Conservation (phyloP, 257 asterid species). For the Gentiana dahurica region DNA sequence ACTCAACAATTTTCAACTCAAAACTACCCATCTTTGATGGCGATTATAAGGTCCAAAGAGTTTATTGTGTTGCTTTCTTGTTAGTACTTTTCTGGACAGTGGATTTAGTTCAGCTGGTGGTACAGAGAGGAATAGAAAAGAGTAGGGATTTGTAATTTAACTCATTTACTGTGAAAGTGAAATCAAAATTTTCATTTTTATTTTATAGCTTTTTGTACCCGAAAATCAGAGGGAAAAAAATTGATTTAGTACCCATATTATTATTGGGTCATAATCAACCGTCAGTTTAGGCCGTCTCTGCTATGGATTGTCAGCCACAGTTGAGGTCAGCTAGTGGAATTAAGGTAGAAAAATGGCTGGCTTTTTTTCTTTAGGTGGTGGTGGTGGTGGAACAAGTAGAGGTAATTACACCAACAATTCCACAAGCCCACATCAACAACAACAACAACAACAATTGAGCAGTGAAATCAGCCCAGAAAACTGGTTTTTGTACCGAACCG, state of each 20-base stretch:
- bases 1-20: too few relatives aligned
- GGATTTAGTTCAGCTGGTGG: too few relatives aligned
- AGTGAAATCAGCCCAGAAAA: conserved; percentile 46
- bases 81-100: too few relatives aligned
- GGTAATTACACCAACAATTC: conserved; percentile 12
- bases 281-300: conserved; percentile 27
- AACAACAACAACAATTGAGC: conserved; percentile 18
- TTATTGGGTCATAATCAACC: conserved; percentile 26
- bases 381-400: conserved; percentile 10
- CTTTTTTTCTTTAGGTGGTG: conserved; percentile 78
- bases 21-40: too few relatives aligned
- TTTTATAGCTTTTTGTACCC: conserved; percentile 5
- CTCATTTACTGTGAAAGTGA: too few relatives aligned
- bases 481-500: conserved; percentile 65
- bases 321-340: conserved; percentile 22
- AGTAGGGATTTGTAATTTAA: too few relatives aligned
- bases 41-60: too few relatives aligned
- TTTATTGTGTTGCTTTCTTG: too few relatives aligned
- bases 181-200: too few relatives aligned
- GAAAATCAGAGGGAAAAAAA: conserved; percentile 26
- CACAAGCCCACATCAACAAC: conserved; percentile 9
- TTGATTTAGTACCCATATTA: conserved; percentile 17
- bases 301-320: conserved; percentile 42
- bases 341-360: conserved; percentile 49
- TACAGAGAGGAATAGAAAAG: too few relatives aligned